Percentiles rank a stretch among this genome's conserved stretches.
These are phyloP conservation scores for Puccinia brachypodii DNA, from an alignment of 1,284 basidiomycete species.

Conservation along the genomic window DNA sequence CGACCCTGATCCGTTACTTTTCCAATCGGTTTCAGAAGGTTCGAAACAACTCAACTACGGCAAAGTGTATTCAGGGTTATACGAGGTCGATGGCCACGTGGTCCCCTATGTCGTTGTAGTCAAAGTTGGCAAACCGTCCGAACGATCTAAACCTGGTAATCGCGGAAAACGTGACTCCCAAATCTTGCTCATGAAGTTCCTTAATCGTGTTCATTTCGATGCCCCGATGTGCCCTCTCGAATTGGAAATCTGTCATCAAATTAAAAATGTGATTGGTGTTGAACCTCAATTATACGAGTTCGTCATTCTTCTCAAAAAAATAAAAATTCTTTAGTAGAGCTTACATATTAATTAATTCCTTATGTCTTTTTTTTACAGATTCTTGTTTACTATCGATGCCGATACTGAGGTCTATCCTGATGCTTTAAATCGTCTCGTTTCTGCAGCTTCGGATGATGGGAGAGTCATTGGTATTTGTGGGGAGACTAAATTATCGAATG, in stretches of 20 bases:
- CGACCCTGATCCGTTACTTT: constrained; percentile 91
- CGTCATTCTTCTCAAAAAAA: constrained; percentile 58
- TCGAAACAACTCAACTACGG: constrained; percentile 97
- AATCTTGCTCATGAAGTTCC: constrained; percentile 92
- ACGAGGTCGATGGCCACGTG: constrained; percentile 90
- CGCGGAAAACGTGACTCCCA: constrained; percentile 96
- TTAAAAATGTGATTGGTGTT: constrained; percentile 99
- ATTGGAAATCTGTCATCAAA: constrained; percentile 97
- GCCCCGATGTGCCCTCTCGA: constrained; percentile 94
- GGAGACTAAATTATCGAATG: constrained; percentile 84
- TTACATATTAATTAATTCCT: neutral
- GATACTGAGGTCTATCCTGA: constrained; percentile 88
- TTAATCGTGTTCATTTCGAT: constrained; percentile 98
- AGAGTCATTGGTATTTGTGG: constrained; percentile 90
- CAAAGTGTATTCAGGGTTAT: constrained; percentile 95
- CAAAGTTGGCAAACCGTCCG: constrained; percentile 93
- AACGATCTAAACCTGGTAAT: constrained; percentile 89
- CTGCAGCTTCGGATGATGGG: constrained; percentile 82
- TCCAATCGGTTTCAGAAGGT: constrained; percentile 89
- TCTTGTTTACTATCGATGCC: constrained; percentile 89
- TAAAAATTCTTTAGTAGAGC: too few relatives aligned
- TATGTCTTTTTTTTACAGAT: constrained; percentile 61
- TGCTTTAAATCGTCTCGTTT: constrained; percentile 84
- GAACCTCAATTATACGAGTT: constrained; percentile 99
- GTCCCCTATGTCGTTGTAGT: constrained; percentile 95